Evolutionary conservation across 2,329 filamentous ascomycete genomes (phyloP).

Genomic region (Phialophora tarda): DNA sequence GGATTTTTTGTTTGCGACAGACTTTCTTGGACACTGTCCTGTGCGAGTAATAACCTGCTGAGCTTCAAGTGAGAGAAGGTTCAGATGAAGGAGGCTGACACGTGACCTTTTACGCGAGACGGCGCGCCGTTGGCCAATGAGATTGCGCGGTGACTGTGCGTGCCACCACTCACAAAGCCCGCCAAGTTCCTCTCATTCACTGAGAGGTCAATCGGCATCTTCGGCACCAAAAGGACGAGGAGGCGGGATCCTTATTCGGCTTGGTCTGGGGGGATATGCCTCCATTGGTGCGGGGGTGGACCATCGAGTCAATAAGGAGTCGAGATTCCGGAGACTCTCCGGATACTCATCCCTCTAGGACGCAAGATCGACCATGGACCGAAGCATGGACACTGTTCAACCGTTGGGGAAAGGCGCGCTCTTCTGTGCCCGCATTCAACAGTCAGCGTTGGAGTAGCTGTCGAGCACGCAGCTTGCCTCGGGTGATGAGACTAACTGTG

Average conservation of each 20-base stretch:
- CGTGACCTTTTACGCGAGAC: not conserved
- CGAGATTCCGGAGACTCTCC: constrained; percentile 9
- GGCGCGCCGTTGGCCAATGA: not conserved
- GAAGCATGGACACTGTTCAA: not conserved
- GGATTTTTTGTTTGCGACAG: not conserved
- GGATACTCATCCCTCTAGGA: not conserved
- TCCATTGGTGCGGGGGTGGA: constrained; percentile 8
- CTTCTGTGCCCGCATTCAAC: not conserved
- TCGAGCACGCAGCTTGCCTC: not conserved
- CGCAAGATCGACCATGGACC: constrained; percentile 1
- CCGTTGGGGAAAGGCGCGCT: constrained; percentile 5
- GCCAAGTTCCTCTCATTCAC: not conserved
- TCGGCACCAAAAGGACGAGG: constrained; percentile 6
- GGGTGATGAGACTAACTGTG: not conserved
- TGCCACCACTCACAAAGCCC: not conserved
- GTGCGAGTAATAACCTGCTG: not conserved
- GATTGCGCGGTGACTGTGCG: not conserved
- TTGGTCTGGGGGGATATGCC: constrained; percentile 1
- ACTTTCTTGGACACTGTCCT: not conserved
- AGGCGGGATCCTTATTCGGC: not conserved
- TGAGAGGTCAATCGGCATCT: not conserved
- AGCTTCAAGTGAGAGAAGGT: not conserved
- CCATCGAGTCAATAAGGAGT: not conserved
- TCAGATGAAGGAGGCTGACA: not conserved
- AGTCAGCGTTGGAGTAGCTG: constrained; percentile 5